phyloP scores from a whole-genome alignment of 345 rosid genomes.

The Citrus hindsii region DNA sequence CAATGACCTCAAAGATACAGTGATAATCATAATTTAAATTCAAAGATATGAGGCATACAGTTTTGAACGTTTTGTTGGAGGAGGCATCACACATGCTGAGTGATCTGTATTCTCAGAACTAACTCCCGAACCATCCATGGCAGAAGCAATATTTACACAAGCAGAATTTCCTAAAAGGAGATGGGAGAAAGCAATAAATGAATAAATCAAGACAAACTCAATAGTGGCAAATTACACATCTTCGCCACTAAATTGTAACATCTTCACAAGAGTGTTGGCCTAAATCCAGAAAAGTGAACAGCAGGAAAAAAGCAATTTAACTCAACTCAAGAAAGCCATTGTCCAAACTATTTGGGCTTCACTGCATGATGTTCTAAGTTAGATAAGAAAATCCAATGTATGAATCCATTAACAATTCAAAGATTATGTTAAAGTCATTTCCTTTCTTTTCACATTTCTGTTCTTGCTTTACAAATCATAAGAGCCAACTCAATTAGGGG shows the following conservation, averaged over 20 bases:
- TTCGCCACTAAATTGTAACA: not conserved
- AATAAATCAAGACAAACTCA: no score
- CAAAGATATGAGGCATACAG: slow-evolving; percentile 33
- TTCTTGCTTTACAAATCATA: not conserved
- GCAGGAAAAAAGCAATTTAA: not conserved
- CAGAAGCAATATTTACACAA: slow-evolving; percentile 17
- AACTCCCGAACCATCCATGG: slow-evolving; percentile 32
- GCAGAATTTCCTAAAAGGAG: slow-evolving; percentile 30
- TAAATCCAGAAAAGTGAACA: not conserved
- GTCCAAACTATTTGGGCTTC: not conserved
- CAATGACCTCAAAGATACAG: not conserved
- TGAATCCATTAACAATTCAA: not conserved
- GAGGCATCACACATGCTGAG: slow-evolving; percentile 33
- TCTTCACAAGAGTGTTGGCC: not conserved
- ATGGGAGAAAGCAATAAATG: slow-evolving; percentile 14
- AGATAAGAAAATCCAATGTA: not conserved
- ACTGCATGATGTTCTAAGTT: not conserved
- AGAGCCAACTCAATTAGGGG: not conserved
- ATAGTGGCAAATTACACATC: no score
- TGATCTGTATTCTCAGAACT: slow-evolving; percentile 27
- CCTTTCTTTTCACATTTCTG: not conserved
- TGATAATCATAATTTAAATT: slow-evolving; percentile 10
- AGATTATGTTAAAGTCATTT: not conserved
- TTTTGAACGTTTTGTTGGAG: slow-evolving; percentile 53
- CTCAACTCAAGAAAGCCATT: slow-evolving; percentile 3